phyloP scores from a whole-genome alignment of 306 rosid species.

The Cucurbita moschata region DNA sequence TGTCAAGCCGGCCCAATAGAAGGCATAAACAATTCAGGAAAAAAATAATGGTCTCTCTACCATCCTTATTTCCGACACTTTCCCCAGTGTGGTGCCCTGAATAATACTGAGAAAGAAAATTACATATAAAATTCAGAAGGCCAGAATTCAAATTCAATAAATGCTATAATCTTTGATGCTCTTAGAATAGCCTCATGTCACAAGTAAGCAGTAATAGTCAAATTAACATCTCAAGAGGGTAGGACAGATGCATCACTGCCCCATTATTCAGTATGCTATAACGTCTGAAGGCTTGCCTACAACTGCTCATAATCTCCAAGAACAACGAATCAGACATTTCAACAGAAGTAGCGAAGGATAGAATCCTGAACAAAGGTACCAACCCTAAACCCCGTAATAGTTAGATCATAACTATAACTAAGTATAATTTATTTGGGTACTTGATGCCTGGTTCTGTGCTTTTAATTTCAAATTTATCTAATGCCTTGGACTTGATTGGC shows the following conservation, averaged over 20 bases:
- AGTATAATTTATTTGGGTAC: not conserved
- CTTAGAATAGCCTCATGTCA: not conserved
- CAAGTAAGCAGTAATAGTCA: not conserved
- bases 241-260: not conserved
- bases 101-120: slow-evolving; percentile 43
- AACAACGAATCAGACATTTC: not conserved
- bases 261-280: not conserved
- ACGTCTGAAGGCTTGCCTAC: not conserved
- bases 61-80: slow-evolving; percentile 33
- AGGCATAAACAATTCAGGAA: slow-evolving; percentile 81
- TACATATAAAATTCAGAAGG: not conserved
- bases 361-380: not conserved
- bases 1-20: slow-evolving; percentile 61
- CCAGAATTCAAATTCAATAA: not conserved
- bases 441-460: not conserved
- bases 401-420: not conserved
- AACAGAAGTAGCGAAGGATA: not conserved
- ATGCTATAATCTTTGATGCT: not conserved
- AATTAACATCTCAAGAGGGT: not conserved
- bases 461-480: not conserved
- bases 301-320: not conserved
- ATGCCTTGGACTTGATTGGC: not conserved
- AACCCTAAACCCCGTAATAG: not conserved
- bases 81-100: slow-evolving; percentile 36
- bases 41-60: slow-evolving; percentile 60